Evolutionary conservation across 1,139 yeast genomes (phyloP).

Genomic region (Saccharomyces hybrid): DNA sequence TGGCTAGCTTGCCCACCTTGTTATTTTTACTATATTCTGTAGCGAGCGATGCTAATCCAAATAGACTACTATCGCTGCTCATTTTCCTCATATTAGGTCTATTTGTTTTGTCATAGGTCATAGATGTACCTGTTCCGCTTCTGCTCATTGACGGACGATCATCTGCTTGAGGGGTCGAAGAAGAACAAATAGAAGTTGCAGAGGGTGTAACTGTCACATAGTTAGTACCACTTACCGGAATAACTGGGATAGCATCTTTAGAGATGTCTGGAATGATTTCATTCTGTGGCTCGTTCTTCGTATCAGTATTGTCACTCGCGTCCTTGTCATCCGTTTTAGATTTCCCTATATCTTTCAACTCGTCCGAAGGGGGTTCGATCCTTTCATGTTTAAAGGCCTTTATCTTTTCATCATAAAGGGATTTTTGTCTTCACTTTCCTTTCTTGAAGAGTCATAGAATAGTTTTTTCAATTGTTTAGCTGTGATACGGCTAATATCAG

Average conservation of each 20-base stretch:
- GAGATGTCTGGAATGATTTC: neutral
- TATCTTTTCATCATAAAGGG: neutral
- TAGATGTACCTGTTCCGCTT: neutral
- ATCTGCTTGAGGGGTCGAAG: neutral
- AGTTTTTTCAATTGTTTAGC: conserved; percentile 78
- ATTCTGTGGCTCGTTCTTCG: neutral
- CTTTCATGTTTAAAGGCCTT: neutral
- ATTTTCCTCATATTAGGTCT: neutral
- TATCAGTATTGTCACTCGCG: neutral
- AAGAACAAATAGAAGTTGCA: neutral
- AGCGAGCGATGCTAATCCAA: neutral
- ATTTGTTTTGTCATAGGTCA: neutral
- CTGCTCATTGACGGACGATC: neutral
- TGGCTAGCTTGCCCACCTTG: conserved; percentile 57
- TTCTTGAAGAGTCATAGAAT: conserved; percentile 44
- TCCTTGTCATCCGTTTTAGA: neutral
- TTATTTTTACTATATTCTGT: conserved; percentile 25
- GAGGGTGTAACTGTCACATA: neutral
- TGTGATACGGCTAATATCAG: conserved; percentile 85
- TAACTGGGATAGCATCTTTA: neutral
- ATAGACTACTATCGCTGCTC: neutral
- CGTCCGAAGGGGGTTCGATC: neutral
- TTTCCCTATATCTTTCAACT: neutral
- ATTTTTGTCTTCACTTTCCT: conserved; percentile 20
- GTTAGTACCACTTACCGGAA: neutral